Conservation (phyloP, 768 basidiomycete genomes). For the Tricholoma bakamatsutake region DNA sequence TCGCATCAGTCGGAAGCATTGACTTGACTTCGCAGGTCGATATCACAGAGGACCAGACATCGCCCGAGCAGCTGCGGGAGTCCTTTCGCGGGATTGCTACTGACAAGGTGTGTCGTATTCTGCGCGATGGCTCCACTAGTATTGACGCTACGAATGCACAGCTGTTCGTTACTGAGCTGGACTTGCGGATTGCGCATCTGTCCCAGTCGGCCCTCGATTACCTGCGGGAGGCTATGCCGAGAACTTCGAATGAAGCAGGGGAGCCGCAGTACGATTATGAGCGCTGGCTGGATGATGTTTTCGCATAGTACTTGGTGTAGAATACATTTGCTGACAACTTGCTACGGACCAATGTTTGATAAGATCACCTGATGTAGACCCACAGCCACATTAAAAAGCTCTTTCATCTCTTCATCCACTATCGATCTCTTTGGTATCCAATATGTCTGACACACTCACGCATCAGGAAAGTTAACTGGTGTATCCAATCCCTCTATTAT, state of each 20-base stretch:
- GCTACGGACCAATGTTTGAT: constrained; percentile 3
- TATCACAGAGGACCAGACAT: constrained; percentile 93
- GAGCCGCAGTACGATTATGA: constrained; percentile 80
- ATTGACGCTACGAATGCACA: constrained; percentile 27
- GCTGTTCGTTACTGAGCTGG: constrained; percentile 92
- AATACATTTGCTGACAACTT: constrained; percentile 1
- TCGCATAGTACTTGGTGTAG: constrained; percentile 36
- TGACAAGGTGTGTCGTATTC: constrained; percentile 63
- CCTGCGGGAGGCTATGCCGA: constrained; percentile 78
- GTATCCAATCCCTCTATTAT: background rate
- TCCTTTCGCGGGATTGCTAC: constrained; percentile 89
- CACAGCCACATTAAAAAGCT: constrained; percentile 24
- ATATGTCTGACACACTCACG: constrained; percentile 23
- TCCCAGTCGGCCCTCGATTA: constrained; percentile 74
- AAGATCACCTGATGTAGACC: constrained; percentile 11
- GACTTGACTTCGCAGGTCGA: constrained; percentile 57
- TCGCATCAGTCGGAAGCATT: constrained; percentile 1
- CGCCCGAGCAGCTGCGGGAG: constrained; percentile 85
- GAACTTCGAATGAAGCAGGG: constrained; percentile 40
- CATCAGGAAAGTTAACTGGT: background rate
- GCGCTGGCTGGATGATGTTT: constrained; percentile 74
- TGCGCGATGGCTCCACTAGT: background rate
- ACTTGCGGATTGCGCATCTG: constrained; percentile 79
- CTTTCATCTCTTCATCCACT: constrained; percentile 19
- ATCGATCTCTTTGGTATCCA: constrained; percentile 14